phyloP scores from a whole-genome alignment of 2,329 filamentous ascomycete genomes.

The Trichoderma asperellum region DNA sequence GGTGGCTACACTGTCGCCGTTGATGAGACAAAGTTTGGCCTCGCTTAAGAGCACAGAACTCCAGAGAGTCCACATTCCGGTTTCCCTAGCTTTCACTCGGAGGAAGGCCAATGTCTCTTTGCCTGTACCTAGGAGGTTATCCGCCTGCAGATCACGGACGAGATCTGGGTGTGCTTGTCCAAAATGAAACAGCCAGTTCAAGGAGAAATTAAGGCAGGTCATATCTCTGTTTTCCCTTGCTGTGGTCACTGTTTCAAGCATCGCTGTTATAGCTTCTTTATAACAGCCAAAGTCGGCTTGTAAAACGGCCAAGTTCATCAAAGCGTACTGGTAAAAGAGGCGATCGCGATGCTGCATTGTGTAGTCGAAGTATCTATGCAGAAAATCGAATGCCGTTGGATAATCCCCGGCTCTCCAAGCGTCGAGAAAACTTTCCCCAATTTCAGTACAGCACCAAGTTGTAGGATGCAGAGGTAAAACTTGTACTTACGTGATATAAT shows the following conservation, averaged over 20 bases:
- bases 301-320: slow-evolving; percentile 89
- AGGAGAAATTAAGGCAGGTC: slow-evolving; percentile 88
- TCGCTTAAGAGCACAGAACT: slow-evolving; percentile 84
- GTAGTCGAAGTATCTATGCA: slow-evolving; percentile 97
- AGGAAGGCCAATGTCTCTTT: slow-evolving; percentile 83
- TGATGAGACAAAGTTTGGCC: slow-evolving; percentile 75
- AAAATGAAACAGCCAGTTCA: slow-evolving; percentile 96
- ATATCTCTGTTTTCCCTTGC: slow-evolving; percentile 92
- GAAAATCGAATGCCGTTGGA: slow-evolving; percentile 82
- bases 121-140: slow-evolving; percentile 74
- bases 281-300: slow-evolving; percentile 95
- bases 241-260: slow-evolving; percentile 94
- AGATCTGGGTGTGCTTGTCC: slow-evolving; percentile 80
- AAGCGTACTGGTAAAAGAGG: slow-evolving; percentile 89
- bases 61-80: slow-evolving; percentile 82
- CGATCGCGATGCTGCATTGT: slow-evolving; percentile 85
- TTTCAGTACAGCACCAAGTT: slow-evolving; percentile 31
- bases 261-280: slow-evolving; percentile 85
- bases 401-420: slow-evolving; percentile 92
- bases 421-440: slow-evolving; percentile 72
- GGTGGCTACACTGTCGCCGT: slow-evolving; percentile 65
- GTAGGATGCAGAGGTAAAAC: neutral
- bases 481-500: slow-evolving; percentile 67
- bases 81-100: slow-evolving; percentile 82
- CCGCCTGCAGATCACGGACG: slow-evolving; percentile 70